Percentiles rank a stretch among this genome's conserved stretches.
phyloP scores from a whole-genome alignment of 2,329 filamentous ascomycete species.

The Diatrype stigma region DNA sequence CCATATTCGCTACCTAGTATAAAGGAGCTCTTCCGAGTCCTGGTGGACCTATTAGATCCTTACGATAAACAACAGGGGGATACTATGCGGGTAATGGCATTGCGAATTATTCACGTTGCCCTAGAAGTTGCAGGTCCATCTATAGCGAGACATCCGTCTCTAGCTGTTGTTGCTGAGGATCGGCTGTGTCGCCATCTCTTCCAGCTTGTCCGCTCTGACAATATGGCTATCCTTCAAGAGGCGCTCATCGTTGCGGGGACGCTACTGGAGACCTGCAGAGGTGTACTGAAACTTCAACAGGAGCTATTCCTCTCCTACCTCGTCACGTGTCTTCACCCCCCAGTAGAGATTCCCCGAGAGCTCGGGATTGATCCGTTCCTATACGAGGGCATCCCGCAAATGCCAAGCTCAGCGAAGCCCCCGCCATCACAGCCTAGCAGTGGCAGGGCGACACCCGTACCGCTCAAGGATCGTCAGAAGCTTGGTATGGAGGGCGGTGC shows the following conservation, averaged over 20 bases:
- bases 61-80: constrained; percentile 91
- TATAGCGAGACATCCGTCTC: constrained; percentile 84
- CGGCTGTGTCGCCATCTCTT: constrained; percentile 91
- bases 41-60: constrained; percentile 90
- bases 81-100: constrained; percentile 92
- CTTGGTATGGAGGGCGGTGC: constrained; percentile 88
- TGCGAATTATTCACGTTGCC: constrained; percentile 95
- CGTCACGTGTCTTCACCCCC: constrained; percentile 87
- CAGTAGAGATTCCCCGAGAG: constrained; percentile 90
- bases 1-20: constrained; percentile 95
- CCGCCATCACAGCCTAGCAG: constrained; percentile 68
- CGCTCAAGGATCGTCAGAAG: constrained; percentile 87
- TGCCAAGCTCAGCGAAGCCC: constrained; percentile 81
- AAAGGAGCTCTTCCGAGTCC: constrained; percentile 84
- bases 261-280: constrained; percentile 82
- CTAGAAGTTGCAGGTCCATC: constrained; percentile 94
- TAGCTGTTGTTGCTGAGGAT: constrained; percentile 86
- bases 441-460: constrained; percentile 83
- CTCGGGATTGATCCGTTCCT: constrained; percentile 84
- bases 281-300: constrained; percentile 90
- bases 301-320: constrained; percentile 94
- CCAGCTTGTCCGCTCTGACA: constrained; percentile 92
- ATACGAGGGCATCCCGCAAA: constrained; percentile 89
- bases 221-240: constrained; percentile 90
- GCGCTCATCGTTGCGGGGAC: constrained; percentile 90